Conservation (phyloP, 176 grass and related monocot species). For the Oryza nivara region DNA sequence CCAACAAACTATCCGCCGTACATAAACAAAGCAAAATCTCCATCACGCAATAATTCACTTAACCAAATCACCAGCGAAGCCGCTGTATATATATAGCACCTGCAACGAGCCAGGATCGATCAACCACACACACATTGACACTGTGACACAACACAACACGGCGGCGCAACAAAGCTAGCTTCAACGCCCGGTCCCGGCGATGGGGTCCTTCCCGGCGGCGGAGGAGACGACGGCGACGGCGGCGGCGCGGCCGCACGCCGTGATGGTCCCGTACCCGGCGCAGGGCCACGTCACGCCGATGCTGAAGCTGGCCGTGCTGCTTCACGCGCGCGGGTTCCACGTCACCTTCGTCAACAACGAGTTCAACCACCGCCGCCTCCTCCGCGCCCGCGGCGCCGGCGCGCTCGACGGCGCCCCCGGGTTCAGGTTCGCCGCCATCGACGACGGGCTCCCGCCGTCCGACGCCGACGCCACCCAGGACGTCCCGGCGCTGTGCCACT, state of each 20-base stretch:
- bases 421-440: constrained; percentile 45
- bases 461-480: constrained; percentile 53
- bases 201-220: neutral
- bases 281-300: constrained; percentile 67
- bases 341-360: constrained; percentile 66
- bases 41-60: no score
- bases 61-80: no score
- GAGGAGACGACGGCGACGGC: neutral
- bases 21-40: no score
- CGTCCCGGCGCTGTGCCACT: constrained; percentile 44
- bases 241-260: constrained; percentile 7
- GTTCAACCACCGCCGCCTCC: constrained; percentile 53
- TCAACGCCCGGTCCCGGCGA: no score
- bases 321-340: constrained; percentile 57
- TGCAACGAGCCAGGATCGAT: no score
- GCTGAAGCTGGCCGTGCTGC: constrained; percentile 66
- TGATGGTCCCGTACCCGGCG: constrained; percentile 66
- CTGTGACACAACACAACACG: no score
- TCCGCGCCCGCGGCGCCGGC: neutral
- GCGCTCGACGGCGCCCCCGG: constrained; percentile 20
- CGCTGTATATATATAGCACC: no score
- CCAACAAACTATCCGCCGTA: no score
- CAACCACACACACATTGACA: no score
- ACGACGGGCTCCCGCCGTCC: constrained; percentile 48
- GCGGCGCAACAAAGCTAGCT: no score